Base-by-base conservation (phyloP, 352 stramenopile genomes). In the Globisporangium parvum region DNA sequence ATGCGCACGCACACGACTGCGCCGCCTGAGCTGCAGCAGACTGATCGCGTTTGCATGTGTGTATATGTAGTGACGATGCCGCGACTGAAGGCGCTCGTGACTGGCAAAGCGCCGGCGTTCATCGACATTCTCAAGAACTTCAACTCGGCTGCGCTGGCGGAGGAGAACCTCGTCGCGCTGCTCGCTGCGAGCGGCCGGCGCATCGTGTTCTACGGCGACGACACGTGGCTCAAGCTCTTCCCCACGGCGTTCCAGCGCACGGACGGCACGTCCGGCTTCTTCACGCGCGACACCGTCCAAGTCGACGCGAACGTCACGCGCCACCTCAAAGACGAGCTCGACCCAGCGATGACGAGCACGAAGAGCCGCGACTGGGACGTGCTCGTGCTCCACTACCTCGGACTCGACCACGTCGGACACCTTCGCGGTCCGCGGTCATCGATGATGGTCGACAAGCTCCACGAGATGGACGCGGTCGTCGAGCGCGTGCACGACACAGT, bases 111-210 rank as follows among this genome's bases (percentile, higher is more conserved):
- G 18, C 87, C 87, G 0, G 80, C 81, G 8, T 96, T 96, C 72
- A 94, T 95, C 59, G 87, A 96, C 59, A 87, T 96, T 48, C 63
- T 96, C 37, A 93, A 94, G 65, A 96, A 96, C 54, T 93, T 96
- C 54, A 93, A 96, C 55, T 95, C 87, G 3, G 85, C 72, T 23
- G 77, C 77, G n/a, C 66, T 96, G 21, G 63, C 69, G 0, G 80
- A 94, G 23, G 70, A 82, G 14, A 95, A 94, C 49, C 49, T 96
- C 15, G 48, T 96, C 26, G 67, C 77, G 33, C 45, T 83, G 28
- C 60, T 96, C 31, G 55, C 47, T 20, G 60, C 67, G 4, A 70
- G 65, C 31, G 79, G 73, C 5, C 72, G 74, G 28, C 69, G 73
- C 3, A 70, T 93, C 41, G 87, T 95, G 42, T 90, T 96, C 58